Conservation (phyloP, 164 flowering plant species). For the Taxillus chinensis region DNA sequence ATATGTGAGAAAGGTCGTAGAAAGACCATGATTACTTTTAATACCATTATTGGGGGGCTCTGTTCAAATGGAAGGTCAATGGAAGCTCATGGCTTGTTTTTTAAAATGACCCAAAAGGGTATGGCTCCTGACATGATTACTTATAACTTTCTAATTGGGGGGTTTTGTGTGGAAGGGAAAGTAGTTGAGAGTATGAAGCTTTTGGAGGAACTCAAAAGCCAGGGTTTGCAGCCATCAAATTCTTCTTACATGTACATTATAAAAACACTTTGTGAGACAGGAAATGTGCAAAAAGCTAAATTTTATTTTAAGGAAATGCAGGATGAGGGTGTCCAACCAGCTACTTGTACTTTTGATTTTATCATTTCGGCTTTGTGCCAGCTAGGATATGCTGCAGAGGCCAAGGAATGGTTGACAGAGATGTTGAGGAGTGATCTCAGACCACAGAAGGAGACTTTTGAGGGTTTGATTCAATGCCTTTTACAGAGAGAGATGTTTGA, state of each 20-base stretch:
- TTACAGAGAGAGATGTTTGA: constrained; percentile 21
- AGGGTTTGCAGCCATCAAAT: constrained; percentile 35
- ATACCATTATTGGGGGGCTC: constrained; percentile 44
- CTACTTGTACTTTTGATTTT: constrained; percentile 17
- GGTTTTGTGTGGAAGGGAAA: constrained; percentile 37
- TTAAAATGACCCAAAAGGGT: constrained; percentile 44
- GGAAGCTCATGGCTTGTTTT: constrained; percentile 35
- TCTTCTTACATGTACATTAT: constrained; percentile 37
- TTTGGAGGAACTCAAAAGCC: constrained; percentile 27
- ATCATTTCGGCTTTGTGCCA: constrained; percentile 40
- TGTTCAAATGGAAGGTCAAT: constrained; percentile 28
- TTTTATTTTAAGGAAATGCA: constrained; percentile 33
- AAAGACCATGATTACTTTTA: constrained; percentile 32
- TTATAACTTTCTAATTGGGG: constrained; percentile 41
- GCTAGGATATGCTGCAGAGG: constrained; percentile 25
- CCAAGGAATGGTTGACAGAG: constrained; percentile 32
- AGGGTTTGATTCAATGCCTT: constrained; percentile 28
- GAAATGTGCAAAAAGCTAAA: constrained; percentile 29
- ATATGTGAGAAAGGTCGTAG: constrained; percentile 43
- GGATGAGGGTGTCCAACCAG: constrained; percentile 28
- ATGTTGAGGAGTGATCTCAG: constrained; percentile 31
- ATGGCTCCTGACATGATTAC: constrained; percentile 30
- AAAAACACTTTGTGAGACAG: constrained; percentile 29
- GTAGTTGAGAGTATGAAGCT: constrained; percentile 21
- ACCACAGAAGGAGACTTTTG: constrained; percentile 33